Percentiles rank a stretch among this genome's conserved stretches.
These are phyloP conservation scores for Termitomyces titanicus DNA, from an alignment of 768 basidiomycete species.

Conservation along the genomic window DNA sequence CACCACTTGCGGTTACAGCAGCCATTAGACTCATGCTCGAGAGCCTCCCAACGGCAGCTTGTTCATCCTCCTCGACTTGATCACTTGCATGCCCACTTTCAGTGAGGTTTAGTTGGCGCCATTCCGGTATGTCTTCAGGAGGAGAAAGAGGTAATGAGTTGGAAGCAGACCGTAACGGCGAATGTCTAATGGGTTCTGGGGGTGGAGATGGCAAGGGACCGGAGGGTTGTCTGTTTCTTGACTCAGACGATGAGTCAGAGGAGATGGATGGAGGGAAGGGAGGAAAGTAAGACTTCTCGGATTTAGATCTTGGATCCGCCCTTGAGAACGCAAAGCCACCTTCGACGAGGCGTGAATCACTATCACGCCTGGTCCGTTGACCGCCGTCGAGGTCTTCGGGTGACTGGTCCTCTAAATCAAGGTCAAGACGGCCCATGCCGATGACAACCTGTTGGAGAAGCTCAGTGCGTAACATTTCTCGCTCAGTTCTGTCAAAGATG, in stretches of 20 bases:
- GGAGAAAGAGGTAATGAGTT: constrained; percentile 16
- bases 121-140: too few species aligned
- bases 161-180: not conserved
- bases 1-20: constrained; percentile 77
- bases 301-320: constrained; percentile 2
- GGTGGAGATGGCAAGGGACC: constrained; percentile 4
- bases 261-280: too few species aligned
- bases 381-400: not conserved
- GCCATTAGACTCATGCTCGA: constrained; percentile 95
- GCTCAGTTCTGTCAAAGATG: constrained; percentile 51
- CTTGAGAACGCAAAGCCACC: not conserved
- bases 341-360: not conserved
- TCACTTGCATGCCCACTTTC: constrained; percentile 16
- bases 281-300: constrained; percentile 55
- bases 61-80: constrained; percentile 48
- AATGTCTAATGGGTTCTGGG: not conserved
- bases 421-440: constrained; percentile 76
- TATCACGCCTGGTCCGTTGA: not conserved
- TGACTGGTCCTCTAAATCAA: constrained; percentile 25
- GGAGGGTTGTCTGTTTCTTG: not conserved
- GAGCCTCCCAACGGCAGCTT: constrained; percentile 80
- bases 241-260: constrained; percentile 17
- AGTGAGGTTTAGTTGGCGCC: not conserved
- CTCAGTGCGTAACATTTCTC: constrained; percentile 72
- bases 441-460: constrained; percentile 84